phyloP scores from a whole-genome alignment of 2,329 filamentous ascomycete genomes.

The Diplodia intermedia region DNA sequence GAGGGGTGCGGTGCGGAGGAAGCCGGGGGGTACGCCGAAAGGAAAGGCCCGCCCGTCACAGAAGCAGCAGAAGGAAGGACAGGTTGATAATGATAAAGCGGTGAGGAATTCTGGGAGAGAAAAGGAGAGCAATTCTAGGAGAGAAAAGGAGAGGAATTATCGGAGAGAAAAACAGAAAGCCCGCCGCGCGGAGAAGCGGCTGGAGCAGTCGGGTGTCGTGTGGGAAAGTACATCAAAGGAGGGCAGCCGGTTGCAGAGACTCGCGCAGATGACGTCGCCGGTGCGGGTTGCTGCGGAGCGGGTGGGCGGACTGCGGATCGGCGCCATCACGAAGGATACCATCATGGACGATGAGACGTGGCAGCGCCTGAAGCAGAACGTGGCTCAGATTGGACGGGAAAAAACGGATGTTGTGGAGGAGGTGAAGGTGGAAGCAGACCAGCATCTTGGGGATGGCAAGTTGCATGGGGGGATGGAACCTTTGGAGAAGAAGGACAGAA shows the following conservation, averaged over 20 bases:
- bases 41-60: too few species aligned
- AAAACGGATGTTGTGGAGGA: neutral
- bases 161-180: too few species aligned
- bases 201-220: too few species aligned
- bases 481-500: neutral
- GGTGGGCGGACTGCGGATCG: neutral
- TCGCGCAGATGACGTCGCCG: neutral
- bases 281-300: neutral
- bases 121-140: too few species aligned
- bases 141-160: too few species aligned
- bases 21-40: too few species aligned
- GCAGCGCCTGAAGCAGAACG: conserved; percentile 7
- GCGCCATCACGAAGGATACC: conserved; percentile 12
- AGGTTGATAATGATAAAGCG: too few species aligned
- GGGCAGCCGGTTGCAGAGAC: neutral
- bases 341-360: conserved; percentile 15
- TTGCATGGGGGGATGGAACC: neutral
- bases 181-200: too few species aligned
- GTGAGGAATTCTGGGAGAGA: too few species aligned
- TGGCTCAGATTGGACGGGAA: neutral
- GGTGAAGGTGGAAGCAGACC: neutral
- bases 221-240: too few species aligned
- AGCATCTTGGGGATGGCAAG: neutral
- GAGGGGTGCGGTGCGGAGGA: too few species aligned
- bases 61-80: too few species aligned